A percentile compares a stretch with the other conserved stretches of the same genome.
phyloP scores from a whole-genome alignment of 768 basidiomycete genomes.

The Termitomyces eurrhizus region DNA sequence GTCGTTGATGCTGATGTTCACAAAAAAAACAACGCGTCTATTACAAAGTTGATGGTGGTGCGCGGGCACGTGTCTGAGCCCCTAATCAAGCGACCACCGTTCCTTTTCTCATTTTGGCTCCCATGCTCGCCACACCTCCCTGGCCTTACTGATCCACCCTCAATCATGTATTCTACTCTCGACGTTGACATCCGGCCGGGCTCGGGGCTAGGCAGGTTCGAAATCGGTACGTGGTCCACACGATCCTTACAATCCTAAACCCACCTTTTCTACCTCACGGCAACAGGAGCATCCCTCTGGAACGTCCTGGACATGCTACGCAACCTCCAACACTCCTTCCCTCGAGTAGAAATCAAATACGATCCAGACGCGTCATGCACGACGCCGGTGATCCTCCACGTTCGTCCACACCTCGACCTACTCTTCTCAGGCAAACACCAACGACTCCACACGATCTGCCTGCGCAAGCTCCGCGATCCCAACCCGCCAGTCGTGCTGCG shows the following conservation, averaged over 20 bases:
- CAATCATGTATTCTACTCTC: constrained; percentile 58
- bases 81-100: constrained; percentile 12
- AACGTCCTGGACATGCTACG: constrained; percentile 66
- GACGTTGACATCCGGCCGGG: constrained; percentile 78
- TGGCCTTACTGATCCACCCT: neutral
- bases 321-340: constrained; percentile 62
- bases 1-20: neutral
- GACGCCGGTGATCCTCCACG: constrained; percentile 73
- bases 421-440: constrained; percentile 79
- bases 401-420: constrained; percentile 81
- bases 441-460: constrained; percentile 73
- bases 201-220: constrained; percentile 71
- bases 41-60: too few relatives aligned
- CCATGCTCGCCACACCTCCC: too few relatives aligned
- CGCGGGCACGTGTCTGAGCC: constrained; percentile 7
- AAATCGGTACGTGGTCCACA: constrained; percentile 47
- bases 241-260: neutral
- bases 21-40: constrained; percentile 4
- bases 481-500: constrained; percentile 64
- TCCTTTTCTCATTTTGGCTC: neutral
- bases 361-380: constrained; percentile 67
- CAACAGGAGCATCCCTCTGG: constrained; percentile 74
- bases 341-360: constrained; percentile 81
- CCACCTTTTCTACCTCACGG: neutral
- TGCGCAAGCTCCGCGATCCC: constrained; percentile 63